Base-by-base conservation (phyloP, 208 protist genomes). In the Sergeia podlipaevii region DNA sequence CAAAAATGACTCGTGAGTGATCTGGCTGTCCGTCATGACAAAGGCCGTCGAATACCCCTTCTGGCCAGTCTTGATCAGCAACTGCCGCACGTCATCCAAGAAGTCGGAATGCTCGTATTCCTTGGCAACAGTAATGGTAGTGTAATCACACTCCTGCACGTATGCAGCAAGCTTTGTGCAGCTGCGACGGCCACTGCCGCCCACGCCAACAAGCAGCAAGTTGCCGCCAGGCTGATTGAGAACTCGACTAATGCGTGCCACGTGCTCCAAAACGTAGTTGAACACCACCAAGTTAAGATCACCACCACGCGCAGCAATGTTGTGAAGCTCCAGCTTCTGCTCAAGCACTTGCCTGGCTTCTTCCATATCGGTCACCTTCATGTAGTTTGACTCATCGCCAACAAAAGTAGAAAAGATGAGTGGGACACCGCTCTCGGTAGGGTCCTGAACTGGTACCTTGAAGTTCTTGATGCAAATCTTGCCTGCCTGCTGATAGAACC, bases 11-110 rank as follows among this genome's bases (percentile, higher is more conserved):
- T 98, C 91, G 26, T 88, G 74, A 29, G 93, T 89, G 56, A 99
- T 97, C 67, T 99, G 97, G 34, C 89, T 93, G 73, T 99, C 98
- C 28, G 78, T 84, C 53, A 99, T 74, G 17, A 99, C 81, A 63
- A 99, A 99, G 24, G 98, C 95, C 2, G 89, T 97, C 11, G 84
- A 74, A 46, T 97, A 93, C 17, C 83, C 85, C 55, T 97, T 91
- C 57, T 93, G 74, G 39, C 97, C 98, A 1, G 97, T 96, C 38
- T 70, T 46, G 6, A 86, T 65, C 23, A 98, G 80, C 6, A 99
- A 60, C 55, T 76, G 66, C 37, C 95, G 93, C 33, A 99, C 70
- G 50, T 98, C 97, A 55, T 99, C 97, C 23, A 96, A 73, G 72
- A 98, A 99, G 53, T 98, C 96, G 49, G 51, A 61, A 51, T 92